Percentiles rank a stretch among this genome's conserved stretches.
Conservation (phyloP, 1,284 basidiomycete genomes). For the Pseudomicrostroma phylloplanum region DNA sequence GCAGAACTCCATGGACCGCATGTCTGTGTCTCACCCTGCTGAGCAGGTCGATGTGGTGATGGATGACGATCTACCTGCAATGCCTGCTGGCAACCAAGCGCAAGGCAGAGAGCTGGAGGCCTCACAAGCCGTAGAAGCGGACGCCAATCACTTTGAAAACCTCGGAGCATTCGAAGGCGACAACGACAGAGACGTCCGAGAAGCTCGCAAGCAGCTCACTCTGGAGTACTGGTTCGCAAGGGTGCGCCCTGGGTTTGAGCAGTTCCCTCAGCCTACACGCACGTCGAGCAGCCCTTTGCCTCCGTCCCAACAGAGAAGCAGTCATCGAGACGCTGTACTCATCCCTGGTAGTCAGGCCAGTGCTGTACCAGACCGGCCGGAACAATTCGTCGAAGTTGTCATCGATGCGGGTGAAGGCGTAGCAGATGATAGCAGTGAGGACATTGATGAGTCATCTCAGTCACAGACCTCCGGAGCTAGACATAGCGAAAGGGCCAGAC, state of each 20-base stretch:
- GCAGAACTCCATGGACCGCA: too few relatives aligned
- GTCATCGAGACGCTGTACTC: background rate
- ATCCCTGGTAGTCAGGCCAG: background rate
- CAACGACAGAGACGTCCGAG: background rate
- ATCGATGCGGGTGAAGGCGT: background rate
- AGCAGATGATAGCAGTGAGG: background rate
- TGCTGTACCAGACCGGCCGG: background rate
- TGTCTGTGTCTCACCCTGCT: too few relatives aligned
- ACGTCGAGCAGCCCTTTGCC: background rate
- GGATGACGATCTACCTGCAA: too few relatives aligned
- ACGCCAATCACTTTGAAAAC: background rate
- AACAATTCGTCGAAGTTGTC: background rate
- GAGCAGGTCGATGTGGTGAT: too few relatives aligned
- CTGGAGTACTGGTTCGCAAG: slow-evolving; percentile 7
- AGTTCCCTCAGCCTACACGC: background rate
- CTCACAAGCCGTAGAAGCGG: slow-evolving; percentile 1
- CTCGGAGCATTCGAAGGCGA: background rate
- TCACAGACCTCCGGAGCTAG: background rate
- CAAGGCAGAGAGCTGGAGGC: background rate
- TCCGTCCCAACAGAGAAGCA: background rate
- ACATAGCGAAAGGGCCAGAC: background rate
- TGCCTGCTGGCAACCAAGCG: too few relatives aligned
- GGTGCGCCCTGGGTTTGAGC: background rate
- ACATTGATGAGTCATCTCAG: background rate
- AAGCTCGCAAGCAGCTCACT: background rate